Evolutionary conservation across 345 rosid species (phyloP), one percentile per base, ranked within the genome.

Genomic region (Eucalyptus regnans): DNA sequence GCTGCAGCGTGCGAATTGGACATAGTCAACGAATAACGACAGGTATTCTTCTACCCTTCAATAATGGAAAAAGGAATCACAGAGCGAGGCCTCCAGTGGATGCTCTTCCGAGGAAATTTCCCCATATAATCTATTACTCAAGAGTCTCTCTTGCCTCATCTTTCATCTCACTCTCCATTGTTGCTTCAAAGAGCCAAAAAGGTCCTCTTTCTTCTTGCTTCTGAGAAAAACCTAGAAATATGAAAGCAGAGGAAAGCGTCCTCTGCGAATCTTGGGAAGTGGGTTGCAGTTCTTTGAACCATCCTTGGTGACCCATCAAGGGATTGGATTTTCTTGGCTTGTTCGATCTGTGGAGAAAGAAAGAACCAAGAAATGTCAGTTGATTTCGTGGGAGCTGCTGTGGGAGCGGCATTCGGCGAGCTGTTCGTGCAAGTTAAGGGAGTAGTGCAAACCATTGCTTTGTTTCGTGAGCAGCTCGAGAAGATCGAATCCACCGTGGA

Each of bases 131-230:
- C 41, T 0, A 16, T 17, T 17, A 1, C 56, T 56, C 62, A 2
- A 9, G 0, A 23, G 9, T 23, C 62, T 9, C 1, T 11, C 64
- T 23, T 0, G 0, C 1, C 13, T 23, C 0, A 9, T 58, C n/a
- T 25, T 25, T 58, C n/a, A 25, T 58, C 64, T 58, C 64, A 58
- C 1, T 1, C 64, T 25, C 64, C 64, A 10, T 58, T 58, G 15
- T 58, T 58, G 64, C 1, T 25, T 58, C 64, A 1, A 23, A 58
- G 64, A 58, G 1, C n/a, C 1, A 25, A 10, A 25, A 58, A 10
- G 64, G n/a, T 25, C 64, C 64, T 58, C 12, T 23, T 25, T 27
- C n/a, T 58, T 11, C 64, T 58, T 58, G 3, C 64, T n/a, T 58
- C n/a, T 25, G 64, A 25, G 29, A 25, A 58, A 58, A 58, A 58